Evolutionary conservation across 1,284 basidiomycete species (phyloP).

Genomic region (Schizophyllum amplum): DNA sequence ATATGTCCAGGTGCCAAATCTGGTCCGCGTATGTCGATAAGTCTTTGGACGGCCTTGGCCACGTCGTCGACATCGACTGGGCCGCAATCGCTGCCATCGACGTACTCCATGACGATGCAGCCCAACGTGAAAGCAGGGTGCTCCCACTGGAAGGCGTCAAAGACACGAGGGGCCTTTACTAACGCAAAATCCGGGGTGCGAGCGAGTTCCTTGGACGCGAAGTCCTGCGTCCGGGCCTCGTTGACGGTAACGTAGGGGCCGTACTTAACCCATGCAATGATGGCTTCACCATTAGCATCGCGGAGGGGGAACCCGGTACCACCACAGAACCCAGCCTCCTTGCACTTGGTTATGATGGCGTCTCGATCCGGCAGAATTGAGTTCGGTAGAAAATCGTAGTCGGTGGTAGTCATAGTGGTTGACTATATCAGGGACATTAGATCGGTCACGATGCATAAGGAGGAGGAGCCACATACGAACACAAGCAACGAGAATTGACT

Average conservation of each 20-base stretch:
- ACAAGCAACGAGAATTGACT: no score
- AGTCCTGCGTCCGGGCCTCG: constrained; percentile 13
- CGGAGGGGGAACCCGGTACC: not conserved
- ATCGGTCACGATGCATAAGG: no score
- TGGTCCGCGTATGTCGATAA: constrained; percentile 5
- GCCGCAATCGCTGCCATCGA: constrained; percentile 11
- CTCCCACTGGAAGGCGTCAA: constrained; percentile 2
- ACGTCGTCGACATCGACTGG: constrained; percentile 5
- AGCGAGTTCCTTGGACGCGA: constrained; percentile 4
- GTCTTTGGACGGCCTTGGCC: constrained; percentile 8
- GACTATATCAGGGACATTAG: no score
- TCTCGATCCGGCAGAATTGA: no score
- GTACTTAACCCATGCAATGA: constrained; percentile 12
- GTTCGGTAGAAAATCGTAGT: no score
- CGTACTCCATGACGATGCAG: constrained; percentile 12
- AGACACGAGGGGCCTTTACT: constrained; percentile 6
- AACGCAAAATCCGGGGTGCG: not conserved
- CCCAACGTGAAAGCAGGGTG: constrained; percentile 1
- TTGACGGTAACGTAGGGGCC: constrained; percentile 7
- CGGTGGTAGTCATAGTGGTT: no score
- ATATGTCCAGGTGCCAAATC: constrained; percentile 1
- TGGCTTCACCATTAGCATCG: not conserved
- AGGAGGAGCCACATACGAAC: no score
- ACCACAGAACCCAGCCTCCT: no score
- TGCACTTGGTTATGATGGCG: no score